Conservation (phyloP, 345 rosid genomes). For the Microcos paniculata region DNA sequence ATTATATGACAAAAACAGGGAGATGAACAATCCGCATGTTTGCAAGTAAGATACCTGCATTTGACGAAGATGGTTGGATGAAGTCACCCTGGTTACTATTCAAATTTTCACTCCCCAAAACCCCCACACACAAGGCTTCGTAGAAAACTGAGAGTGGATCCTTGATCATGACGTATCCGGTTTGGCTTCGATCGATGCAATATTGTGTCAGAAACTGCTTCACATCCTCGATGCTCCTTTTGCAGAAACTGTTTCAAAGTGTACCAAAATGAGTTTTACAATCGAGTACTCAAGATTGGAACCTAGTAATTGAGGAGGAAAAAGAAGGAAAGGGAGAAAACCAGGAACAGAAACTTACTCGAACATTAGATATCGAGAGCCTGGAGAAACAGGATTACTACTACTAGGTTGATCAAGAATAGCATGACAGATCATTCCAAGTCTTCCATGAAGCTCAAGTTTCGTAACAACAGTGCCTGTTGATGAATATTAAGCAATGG, state of each 20-base stretch:
- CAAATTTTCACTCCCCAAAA: conserved; percentile 22
- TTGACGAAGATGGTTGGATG: conserved; percentile 12
- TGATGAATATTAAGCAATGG: no score
- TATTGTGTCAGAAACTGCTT: conserved; percentile 47
- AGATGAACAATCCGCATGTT: neutral
- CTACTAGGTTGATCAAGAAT: conserved; percentile 30
- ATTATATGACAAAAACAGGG: neutral
- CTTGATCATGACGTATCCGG: conserved; percentile 39
- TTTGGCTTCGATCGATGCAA: conserved; percentile 31
- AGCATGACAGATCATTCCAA: conserved; percentile 54
- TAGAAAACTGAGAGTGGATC: conserved; percentile 54
- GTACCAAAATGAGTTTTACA: neutral
- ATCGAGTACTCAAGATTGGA: neutral
- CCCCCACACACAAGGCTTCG: conserved; percentile 43
- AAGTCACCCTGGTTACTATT: conserved; percentile 1
- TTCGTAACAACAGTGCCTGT: conserved; percentile 38
- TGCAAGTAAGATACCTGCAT: conserved; percentile 20
- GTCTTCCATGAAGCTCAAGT: conserved; percentile 62
- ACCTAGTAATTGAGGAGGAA: neutral
- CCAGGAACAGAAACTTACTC: conserved; percentile 37
- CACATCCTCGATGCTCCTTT: conserved; percentile 39
- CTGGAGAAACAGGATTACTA: neutral
- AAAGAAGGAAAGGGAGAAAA: neutral
- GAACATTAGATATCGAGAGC: conserved; percentile 32
- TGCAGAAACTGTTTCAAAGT: conserved; percentile 31